Conservation (phyloP, 352 stramenopile genomes). For the Sclerospora graminicola region DNA sequence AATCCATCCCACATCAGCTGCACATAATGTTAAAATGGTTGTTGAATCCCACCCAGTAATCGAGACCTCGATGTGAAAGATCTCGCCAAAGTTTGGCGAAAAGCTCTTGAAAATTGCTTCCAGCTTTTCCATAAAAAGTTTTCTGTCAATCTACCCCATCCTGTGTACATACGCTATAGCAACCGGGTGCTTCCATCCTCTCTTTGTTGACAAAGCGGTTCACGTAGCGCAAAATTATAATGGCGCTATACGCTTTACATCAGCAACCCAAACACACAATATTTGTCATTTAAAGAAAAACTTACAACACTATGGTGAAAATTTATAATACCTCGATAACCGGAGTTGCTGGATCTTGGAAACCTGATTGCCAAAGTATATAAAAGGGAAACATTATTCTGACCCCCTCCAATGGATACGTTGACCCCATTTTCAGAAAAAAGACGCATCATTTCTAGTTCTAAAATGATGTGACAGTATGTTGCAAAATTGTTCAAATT, state of each 20-base stretch:
- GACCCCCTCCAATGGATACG: too few relatives aligned
- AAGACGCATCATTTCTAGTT: too few relatives aligned
- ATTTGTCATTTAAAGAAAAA: too few relatives aligned
- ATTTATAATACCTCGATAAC: too few relatives aligned
- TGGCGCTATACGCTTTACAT: slow-evolving; percentile 75
- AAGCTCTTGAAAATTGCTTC: slow-evolving; percentile 54
- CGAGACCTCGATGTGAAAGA: slow-evolving; percentile 28
- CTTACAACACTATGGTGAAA: too few relatives aligned
- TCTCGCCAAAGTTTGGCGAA: slow-evolving; percentile 33
- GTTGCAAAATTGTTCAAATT: too few relatives aligned
- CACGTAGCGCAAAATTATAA: slow-evolving; percentile 77
- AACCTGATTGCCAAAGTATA: too few relatives aligned
- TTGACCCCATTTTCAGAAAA: too few relatives aligned
- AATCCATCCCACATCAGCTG: slow-evolving; percentile 77
- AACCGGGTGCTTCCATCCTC: slow-evolving; percentile 49
- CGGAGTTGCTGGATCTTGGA: too few relatives aligned
- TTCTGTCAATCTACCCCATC: slow-evolving; percentile 47
- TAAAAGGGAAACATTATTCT: too few relatives aligned
- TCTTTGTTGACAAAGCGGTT: slow-evolving; percentile 70
- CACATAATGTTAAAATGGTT: slow-evolving; percentile 51
- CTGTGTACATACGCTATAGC: slow-evolving; percentile 42
- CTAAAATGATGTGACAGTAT: too few relatives aligned
- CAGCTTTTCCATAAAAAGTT: slow-evolving; percentile 56
- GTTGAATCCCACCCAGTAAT: slow-evolving; percentile 30
- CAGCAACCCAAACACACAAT: too few relatives aligned